A percentile compares a stretch with the other conserved stretches of the same genome.
These are phyloP conservation scores for Sarcodon sp. DNA, from an alignment of 768 basidiomycete species.

Conservation along the genomic window DNA sequence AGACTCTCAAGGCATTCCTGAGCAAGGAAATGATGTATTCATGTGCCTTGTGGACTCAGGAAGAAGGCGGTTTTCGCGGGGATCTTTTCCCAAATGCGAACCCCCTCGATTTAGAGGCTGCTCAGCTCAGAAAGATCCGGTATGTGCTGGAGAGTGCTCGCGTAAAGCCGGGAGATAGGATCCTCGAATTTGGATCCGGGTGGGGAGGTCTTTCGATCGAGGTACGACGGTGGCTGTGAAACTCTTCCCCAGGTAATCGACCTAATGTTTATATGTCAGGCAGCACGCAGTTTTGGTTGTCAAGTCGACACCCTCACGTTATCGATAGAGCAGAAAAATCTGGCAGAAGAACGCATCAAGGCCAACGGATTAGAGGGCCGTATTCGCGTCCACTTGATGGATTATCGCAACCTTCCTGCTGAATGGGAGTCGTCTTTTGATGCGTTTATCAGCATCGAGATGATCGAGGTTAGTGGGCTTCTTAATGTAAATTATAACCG, in stretches of 20 bases:
- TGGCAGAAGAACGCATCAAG: constrained; percentile 76
- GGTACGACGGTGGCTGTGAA: constrained; percentile 21
- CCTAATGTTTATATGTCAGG: constrained; percentile 17
- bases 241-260: neutral
- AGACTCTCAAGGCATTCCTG: constrained; percentile 35
- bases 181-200: constrained; percentile 85
- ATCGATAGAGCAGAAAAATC: constrained; percentile 74
- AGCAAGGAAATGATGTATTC: constrained; percentile 94
- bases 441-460: constrained; percentile 47
- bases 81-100: constrained; percentile 26
- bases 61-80: constrained; percentile 69
- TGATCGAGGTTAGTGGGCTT: constrained; percentile 33
- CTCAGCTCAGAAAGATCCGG: constrained; percentile 74
- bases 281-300: constrained; percentile 55
- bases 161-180: constrained; percentile 65
- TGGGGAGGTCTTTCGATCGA: constrained; percentile 90
- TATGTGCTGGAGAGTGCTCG: constrained; percentile 70
- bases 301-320: constrained; percentile 86
- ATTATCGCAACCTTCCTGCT: constrained; percentile 80
- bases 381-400: constrained; percentile 80
- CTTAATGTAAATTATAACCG: neutral
- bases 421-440: constrained; percentile 65
- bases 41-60: constrained; percentile 69
- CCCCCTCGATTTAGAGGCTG: constrained; percentile 61
- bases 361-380: constrained; percentile 55